Percentiles rank a stretch among this genome's conserved stretches.
These are phyloP conservation scores for Suillus placidus DNA, from an alignment of 768 basidiomycete species.

Conservation along the genomic window DNA sequence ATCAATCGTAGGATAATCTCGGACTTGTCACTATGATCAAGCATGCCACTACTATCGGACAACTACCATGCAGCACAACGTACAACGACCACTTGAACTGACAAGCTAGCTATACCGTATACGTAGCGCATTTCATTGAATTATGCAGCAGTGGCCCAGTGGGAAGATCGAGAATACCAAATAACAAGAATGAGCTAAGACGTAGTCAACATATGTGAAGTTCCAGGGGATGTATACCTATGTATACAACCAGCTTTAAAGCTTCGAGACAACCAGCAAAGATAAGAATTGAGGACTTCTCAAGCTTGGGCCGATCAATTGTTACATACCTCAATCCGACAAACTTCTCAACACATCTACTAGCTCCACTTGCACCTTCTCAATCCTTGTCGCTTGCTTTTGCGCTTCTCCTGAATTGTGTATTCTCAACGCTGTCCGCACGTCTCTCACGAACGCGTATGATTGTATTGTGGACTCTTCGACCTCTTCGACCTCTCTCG, in stretches of 20 bases:
- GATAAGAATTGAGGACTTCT: background rate
- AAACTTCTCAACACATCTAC: conserved; percentile 51
- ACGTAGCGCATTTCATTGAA: background rate
- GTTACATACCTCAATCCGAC: conserved; percentile 18
- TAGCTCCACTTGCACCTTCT: conserved; percentile 53
- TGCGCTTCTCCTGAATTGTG: conserved; percentile 56
- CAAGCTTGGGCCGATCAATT: background rate
- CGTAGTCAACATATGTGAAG: background rate
- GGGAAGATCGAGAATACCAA: background rate
- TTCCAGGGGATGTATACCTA: background rate
- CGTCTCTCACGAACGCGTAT: conserved; percentile 58
- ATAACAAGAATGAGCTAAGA: background rate
- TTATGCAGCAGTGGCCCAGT: background rate
- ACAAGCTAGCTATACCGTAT: background rate
- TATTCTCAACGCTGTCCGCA: conserved; percentile 58
- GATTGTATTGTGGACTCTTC: conserved; percentile 43
- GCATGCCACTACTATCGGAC: background rate
- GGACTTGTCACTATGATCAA: background rate
- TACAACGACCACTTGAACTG: background rate
- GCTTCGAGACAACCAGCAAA: background rate
- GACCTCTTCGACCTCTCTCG: conserved; percentile 10
- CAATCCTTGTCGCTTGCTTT: conserved; percentile 54
- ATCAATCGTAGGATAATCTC: background rate
- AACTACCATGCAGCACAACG: background rate
- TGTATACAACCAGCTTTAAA: background rate